Percentiles rank a stretch among this genome's conserved stretches.
phyloP scores from a whole-genome alignment of 306 rosid genomes.

The Dalbergia oliveri region DNA sequence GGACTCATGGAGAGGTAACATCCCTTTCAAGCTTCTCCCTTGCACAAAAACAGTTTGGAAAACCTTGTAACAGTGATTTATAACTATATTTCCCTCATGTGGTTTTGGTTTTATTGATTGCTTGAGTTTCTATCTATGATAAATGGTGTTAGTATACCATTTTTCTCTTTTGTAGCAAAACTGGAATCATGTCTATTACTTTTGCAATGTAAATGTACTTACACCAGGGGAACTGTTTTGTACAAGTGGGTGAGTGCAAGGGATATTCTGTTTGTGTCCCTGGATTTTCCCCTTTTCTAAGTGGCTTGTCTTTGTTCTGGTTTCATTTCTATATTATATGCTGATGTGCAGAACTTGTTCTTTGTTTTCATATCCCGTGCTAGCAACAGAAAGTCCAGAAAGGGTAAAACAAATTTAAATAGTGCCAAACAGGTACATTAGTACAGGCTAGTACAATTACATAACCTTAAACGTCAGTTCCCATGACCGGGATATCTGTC shows the following conservation, averaged over 20 bases:
- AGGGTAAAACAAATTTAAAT: neutral
- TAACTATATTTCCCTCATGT: constrained; percentile 6
- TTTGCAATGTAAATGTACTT: constrained; percentile 9
- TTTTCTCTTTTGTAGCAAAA: constrained; percentile 15
- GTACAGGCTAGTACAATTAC: constrained; percentile 2
- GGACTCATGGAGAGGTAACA: constrained; percentile 87
- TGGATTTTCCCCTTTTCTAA: constrained; percentile 11
- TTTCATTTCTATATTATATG: constrained; percentile 13
- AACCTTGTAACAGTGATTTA: constrained; percentile 6
- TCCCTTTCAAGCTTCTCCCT: constrained; percentile 21
- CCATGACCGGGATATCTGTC: constrained; percentile 4
- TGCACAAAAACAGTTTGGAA: constrained; percentile 22
- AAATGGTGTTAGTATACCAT: constrained; percentile 15
- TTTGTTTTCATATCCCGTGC: neutral
- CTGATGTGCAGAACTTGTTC: neutral
- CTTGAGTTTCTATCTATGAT: constrained; percentile 9
- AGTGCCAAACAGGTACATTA: neutral
- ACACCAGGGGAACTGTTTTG: neutral
- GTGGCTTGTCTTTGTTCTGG: neutral
- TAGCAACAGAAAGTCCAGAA: neutral
- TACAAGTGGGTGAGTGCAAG: neutral
- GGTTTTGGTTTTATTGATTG: neutral
- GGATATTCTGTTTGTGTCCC: neutral
- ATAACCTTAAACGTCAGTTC: constrained; percentile 4
- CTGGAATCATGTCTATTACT: constrained; percentile 15